phyloP scores from a whole-genome alignment of 352 stramenopile species.

The Phytophthora pisi region DNA sequence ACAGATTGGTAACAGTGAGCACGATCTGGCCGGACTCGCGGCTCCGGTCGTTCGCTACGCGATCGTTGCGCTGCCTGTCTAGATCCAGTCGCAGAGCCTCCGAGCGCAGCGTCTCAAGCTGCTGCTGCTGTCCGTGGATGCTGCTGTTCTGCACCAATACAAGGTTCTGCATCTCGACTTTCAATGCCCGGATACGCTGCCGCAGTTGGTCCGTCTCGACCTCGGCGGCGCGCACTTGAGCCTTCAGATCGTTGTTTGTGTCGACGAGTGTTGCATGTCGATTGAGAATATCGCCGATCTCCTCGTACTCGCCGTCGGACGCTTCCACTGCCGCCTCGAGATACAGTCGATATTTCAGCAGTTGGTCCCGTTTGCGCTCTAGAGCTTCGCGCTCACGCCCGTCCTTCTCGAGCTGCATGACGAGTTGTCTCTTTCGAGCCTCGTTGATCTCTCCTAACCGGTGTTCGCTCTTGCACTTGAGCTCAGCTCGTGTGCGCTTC shows the following conservation, averaged over 20 bases:
- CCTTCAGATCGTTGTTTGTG: constrained; percentile 88
- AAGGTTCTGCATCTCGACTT: constrained; percentile 85
- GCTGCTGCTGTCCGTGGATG: constrained; percentile 83
- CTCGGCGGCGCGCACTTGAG: constrained; percentile 71
- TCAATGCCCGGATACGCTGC: constrained; percentile 76
- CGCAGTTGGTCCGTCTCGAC: constrained; percentile 79
- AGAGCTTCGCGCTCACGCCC: constrained; percentile 66
- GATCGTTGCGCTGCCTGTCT: constrained; percentile 76
- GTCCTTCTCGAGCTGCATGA: constrained; percentile 76
- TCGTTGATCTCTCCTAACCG: constrained; percentile 79
- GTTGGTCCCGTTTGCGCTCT: constrained; percentile 75
- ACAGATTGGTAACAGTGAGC: constrained; percentile 92
- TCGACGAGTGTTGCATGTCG: constrained; percentile 85
- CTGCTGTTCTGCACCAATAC: constrained; percentile 87
- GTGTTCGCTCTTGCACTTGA: constrained; percentile 89
- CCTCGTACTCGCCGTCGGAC: constrained; percentile 86
- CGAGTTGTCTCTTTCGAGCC: constrained; percentile 74
- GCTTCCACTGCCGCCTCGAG: constrained; percentile 83
- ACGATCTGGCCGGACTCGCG: constrained; percentile 91
- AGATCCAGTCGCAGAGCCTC: constrained; percentile 84
- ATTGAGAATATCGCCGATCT: constrained; percentile 87
- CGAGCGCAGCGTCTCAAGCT: constrained; percentile 76
- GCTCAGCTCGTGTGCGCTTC: constrained; percentile 86
- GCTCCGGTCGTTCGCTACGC: constrained; percentile 81
- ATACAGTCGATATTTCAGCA: constrained; percentile 88